A percentile compares a stretch with the other conserved stretches of the same genome.
Conservation (phyloP, 2,329 filamentous ascomycete genomes). For the Diaporthe citri region DNA sequence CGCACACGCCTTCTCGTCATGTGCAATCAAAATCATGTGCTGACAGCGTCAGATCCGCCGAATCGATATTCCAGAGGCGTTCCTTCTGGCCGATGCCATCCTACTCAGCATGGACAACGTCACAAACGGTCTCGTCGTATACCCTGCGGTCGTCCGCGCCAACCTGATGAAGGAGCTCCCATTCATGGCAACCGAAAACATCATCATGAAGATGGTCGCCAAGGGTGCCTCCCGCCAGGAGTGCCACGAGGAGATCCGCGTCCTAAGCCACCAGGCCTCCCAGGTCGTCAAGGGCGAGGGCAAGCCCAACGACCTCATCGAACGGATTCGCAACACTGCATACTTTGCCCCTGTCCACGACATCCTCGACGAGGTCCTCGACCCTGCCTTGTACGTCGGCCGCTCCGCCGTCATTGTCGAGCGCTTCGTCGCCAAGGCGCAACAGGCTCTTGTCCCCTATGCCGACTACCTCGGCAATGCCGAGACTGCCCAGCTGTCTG, state of each 20-base stretch:
- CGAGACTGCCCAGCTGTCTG: conserved; percentile 53
- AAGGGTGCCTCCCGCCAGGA: conserved; percentile 81
- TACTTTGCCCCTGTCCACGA: conserved; percentile 82
- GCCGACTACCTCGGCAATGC: conserved; percentile 50
- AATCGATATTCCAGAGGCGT: conserved; percentile 74
- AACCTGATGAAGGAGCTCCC: conserved; percentile 83
- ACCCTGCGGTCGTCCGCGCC: conserved; percentile 77
- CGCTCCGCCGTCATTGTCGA: conserved; percentile 61
- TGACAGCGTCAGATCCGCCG: conserved; percentile 61
- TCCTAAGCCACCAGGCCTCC: conserved; percentile 82
- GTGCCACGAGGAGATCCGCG: conserved; percentile 87
- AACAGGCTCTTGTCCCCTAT: conserved; percentile 56
- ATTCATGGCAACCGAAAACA: conserved; percentile 81
- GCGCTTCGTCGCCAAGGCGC: conserved; percentile 54
- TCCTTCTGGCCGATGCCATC: conserved; percentile 77
- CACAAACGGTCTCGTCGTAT: conserved; percentile 72
- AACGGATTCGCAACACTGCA: conserved; percentile 77
- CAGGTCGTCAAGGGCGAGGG: conserved; percentile 72
- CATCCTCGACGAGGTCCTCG: conserved; percentile 77
- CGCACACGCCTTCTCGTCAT: conserved; percentile 45
- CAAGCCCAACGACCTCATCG: conserved; percentile 83
- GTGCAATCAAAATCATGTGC: neutral
- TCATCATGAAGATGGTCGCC: conserved; percentile 83
- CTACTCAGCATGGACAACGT: conserved; percentile 62
- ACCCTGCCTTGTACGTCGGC: conserved; percentile 66